These are phyloP conservation scores for Podospora didyma DNA, from an alignment of 495 filamentous ascomycete species.

Conservation along the genomic window DNA sequence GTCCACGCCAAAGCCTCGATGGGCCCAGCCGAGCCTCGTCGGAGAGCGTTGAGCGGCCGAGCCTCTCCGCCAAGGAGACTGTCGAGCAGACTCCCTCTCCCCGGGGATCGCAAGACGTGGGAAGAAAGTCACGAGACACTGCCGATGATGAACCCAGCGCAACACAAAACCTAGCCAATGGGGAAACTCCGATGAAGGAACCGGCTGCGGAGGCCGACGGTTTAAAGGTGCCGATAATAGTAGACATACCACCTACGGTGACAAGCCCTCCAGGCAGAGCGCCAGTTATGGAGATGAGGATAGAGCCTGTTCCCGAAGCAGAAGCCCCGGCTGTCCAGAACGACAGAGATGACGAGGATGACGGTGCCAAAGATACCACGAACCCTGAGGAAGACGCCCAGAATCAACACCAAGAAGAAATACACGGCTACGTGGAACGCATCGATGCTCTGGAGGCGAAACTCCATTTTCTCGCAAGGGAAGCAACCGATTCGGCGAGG, in stretches of 20 bases:
- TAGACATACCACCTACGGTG: conserved; percentile 5
- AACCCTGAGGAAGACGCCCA: conserved; percentile 58
- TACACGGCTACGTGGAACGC: conserved; percentile 76
- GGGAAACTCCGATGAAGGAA: background rate
- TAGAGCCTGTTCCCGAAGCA: background rate
- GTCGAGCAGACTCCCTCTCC: conserved; percentile 9
- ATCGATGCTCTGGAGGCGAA: conserved; percentile 93
- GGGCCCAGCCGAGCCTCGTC: conserved; percentile 23
- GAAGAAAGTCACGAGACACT: conserved; percentile 14
- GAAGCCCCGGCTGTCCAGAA: background rate
- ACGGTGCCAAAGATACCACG: conserved; percentile 37
- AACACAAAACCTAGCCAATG: background rate
- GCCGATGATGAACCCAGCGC: background rate
- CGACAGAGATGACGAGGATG: conserved; percentile 2
- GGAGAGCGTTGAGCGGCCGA: conserved; percentile 21
- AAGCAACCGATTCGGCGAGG: conserved; percentile 68
- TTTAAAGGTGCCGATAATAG: background rate
- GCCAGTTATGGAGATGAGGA: background rate
- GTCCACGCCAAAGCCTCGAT: conserved; percentile 33
- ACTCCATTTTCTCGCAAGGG: conserved; percentile 77
- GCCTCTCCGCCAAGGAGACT: conserved; percentile 11
- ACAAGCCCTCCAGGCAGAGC: background rate
- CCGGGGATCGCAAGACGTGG: conserved; percentile 19
- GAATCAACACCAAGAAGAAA: conserved; percentile 69
- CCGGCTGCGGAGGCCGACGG: conserved; percentile 1